Conservation (phyloP, 2,329 filamentous ascomycete genomes). For the Phoma sp. region DNA sequence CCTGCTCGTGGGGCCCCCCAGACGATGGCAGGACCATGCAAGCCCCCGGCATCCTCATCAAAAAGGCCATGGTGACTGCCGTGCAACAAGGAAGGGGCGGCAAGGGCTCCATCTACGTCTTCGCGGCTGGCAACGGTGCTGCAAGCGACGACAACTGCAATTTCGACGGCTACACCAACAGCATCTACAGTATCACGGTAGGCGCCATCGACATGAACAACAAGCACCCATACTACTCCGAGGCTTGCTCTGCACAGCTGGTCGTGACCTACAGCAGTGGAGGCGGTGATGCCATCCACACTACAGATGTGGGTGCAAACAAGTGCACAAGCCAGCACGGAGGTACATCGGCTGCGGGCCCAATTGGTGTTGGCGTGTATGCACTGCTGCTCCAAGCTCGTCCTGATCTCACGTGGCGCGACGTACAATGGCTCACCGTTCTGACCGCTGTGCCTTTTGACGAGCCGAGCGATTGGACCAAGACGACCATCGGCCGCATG, state of each 20-base stretch:
- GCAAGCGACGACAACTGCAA: slow-evolving; percentile 93
- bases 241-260: slow-evolving; percentile 92
- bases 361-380: slow-evolving; percentile 89
- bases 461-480: slow-evolving; percentile 79
- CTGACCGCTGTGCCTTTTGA: slow-evolving; percentile 84
- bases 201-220: slow-evolving; percentile 89
- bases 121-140: slow-evolving; percentile 94
- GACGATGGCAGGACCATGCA: slow-evolving; percentile 96
- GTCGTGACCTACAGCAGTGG: slow-evolving; percentile 98
- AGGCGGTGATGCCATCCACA: slow-evolving; percentile 87
- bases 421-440: slow-evolving; percentile 89
- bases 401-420: slow-evolving; percentile 89
- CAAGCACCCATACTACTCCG: slow-evolving; percentile 92
- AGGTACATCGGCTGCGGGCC: slow-evolving; percentile 93
- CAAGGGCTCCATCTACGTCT: slow-evolving; percentile 91
- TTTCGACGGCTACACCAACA: slow-evolving; percentile 99
- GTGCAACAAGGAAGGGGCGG: slow-evolving; percentile 85
- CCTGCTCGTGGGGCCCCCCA: slow-evolving; percentile 96
- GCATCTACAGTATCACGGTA: slow-evolving; percentile 97
- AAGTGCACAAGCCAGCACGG: slow-evolving; percentile 83
- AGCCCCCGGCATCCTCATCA: slow-evolving; percentile 85
- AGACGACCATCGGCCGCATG: slow-evolving; percentile 78
- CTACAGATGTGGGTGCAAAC: slow-evolving; percentile 88
- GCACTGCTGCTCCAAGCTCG: slow-evolving; percentile 85
- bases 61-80: slow-evolving; percentile 88